Base-by-base conservation (phyloP, 1,139 yeast species). In the Candida sp. region DNA sequence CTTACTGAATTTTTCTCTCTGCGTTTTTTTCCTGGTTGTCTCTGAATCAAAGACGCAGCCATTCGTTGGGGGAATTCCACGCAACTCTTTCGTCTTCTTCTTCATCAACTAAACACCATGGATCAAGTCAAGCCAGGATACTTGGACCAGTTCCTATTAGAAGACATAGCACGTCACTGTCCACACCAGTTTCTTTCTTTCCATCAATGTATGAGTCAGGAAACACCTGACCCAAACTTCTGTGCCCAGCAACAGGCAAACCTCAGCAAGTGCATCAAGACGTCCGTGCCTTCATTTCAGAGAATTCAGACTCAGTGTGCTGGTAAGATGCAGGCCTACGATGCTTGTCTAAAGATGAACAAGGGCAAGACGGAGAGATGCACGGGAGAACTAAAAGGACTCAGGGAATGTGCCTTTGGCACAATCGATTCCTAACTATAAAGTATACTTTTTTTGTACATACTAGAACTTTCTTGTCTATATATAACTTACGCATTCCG, bases 131-230 rank as follows among this genome's bases (percentile, higher is more conserved):
- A 55, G 52, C 59, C 67, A 44, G 69, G 70, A 31, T 57, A 63
- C 23, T 61, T 70, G 26, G 75, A 70, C 51, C 73, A 69, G 51
- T 64, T 70, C 23, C 59, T 70, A 34, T 59, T 70, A 38, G 75
- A 70, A 45, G 75, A 70, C 43, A 85, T 87, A 46, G 90, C 91
- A 12, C 74, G 81, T 49, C 70, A 75, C 58, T 87, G 93, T 63
- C 91, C 92, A 0, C 83, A 79, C 55, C 80, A 81, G 60, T 86
- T 87, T 58, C 68, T 87, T 49, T 78, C 77, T 26, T 86, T 85
- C 66, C 90, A 87, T 66, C 81, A 80, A 58, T 87, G 93, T 59
- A 77, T 87, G 72, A 71, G 76, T 31, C 62, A 63, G 46, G 72
- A 84, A 49, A 73, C 69, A 25, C 74, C 78, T 41, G 77, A 78